These are phyloP conservation scores for Vigna angularis DNA, from an alignment of 306 rosid genomes.

Conservation along the genomic window DNA sequence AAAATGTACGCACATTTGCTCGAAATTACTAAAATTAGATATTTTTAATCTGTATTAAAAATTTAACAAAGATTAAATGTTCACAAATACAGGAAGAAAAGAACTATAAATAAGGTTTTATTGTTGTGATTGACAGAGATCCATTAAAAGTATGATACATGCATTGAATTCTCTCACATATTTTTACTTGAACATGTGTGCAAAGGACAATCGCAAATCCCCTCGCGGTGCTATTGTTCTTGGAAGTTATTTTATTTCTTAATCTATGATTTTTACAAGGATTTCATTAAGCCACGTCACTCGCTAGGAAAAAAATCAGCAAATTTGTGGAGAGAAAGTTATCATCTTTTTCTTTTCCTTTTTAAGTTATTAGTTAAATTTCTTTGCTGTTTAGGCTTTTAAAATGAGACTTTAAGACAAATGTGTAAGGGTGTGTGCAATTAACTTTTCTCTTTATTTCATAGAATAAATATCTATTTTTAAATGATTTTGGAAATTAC, in stretches of 20 bases:
- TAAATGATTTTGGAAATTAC: too few species aligned
- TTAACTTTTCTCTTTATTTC: too few species aligned
- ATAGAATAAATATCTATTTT: too few species aligned
- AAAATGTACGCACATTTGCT: too few species aligned
- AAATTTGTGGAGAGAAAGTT: background rate
- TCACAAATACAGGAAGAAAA: background rate
- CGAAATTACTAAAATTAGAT: too few species aligned
- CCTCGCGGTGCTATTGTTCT: background rate
- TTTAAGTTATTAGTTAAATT: background rate
- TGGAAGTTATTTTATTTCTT: background rate
- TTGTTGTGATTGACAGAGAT: background rate
- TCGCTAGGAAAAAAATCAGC: too few species aligned
- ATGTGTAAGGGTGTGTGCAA: too few species aligned
- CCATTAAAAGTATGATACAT: background rate
- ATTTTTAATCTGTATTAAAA: too few species aligned
- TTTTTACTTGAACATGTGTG: slow-evolving; percentile 4
- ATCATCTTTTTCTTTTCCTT: background rate
- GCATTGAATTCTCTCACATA: background rate
- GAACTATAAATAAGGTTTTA: background rate
- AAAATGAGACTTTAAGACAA: too few species aligned
- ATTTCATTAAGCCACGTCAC: background rate
- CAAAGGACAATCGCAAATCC: background rate
- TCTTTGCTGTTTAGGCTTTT: background rate
- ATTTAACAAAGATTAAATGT: background rate
- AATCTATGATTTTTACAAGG: background rate